A percentile compares a stretch with the other conserved stretches of the same genome.
Conservation (phyloP, 1,139 yeast genomes). For the Lodderomyces jiufengensis region DNA sequence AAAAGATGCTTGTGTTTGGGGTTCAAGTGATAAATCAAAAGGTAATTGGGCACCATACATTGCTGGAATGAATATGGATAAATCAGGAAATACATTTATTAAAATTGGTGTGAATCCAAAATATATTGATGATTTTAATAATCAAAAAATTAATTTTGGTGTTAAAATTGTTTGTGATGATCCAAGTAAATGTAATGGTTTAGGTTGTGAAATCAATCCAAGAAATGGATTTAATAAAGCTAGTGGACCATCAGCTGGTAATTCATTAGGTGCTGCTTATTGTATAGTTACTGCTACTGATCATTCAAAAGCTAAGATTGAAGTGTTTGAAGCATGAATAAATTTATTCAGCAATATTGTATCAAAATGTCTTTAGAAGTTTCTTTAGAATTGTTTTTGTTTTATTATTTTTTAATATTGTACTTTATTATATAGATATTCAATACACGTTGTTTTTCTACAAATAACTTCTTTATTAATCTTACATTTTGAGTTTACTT, state of each 20-base stretch:
- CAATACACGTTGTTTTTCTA: no score
- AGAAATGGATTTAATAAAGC: constrained; percentile 55
- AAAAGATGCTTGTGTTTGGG: constrained; percentile 84
- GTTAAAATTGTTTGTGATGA: constrained; percentile 70
- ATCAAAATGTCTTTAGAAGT: background rate
- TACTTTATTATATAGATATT: no score
- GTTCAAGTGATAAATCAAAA: constrained; percentile 56
- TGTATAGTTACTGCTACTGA: constrained; percentile 79
- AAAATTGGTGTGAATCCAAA: constrained; percentile 92
- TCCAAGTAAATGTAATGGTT: constrained; percentile 65
- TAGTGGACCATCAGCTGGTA: constrained; percentile 40
- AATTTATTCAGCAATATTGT: background rate
- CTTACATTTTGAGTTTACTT: no score
- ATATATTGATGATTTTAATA: constrained; percentile 60
- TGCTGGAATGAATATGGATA: constrained; percentile 83
- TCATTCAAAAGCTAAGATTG: constrained; percentile 64
- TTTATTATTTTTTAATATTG: no score
- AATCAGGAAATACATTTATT: constrained; percentile 63
- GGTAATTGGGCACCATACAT: constrained; percentile 96
- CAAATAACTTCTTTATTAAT: no score
- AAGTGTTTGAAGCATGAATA: constrained; percentile 44
- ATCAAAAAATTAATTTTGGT: constrained; percentile 63
- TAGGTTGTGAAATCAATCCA: constrained; percentile 78
- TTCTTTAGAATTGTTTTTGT: constrained; percentile 39
- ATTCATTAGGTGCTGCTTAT: constrained; percentile 64